These are phyloP conservation scores for Starmerella stigmatis DNA, from an alignment of 805 yeast genomes.

Conservation along the genomic window DNA sequence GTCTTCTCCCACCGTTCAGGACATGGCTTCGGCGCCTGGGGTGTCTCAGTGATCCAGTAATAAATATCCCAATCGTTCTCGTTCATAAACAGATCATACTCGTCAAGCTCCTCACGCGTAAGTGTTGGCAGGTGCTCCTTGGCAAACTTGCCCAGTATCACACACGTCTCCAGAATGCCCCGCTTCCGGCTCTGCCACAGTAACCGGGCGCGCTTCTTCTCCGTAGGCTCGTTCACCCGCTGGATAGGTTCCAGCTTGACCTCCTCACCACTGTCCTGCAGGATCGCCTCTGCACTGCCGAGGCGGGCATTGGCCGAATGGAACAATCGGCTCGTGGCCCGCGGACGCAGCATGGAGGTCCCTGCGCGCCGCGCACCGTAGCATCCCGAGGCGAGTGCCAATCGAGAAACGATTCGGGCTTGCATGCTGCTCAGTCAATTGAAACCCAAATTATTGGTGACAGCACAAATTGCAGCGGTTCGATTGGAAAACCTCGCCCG, in stretches of 20 bases:
- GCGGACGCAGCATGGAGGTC: neutral
- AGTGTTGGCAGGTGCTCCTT: constrained; percentile 54
- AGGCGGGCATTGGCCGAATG: neutral
- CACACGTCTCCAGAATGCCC: constrained; percentile 88
- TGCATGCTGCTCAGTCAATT: too few species aligned
- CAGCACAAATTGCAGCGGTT: too few species aligned
- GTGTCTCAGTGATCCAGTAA: constrained; percentile 88
- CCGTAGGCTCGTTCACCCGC: constrained; percentile 61
- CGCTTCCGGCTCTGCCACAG: constrained; percentile 87
- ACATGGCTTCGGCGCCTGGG: constrained; percentile 63
- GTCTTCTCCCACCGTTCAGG: constrained; percentile 79
- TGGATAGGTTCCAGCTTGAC: constrained; percentile 68
- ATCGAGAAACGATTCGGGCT: neutral
- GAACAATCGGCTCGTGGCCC: neutral
- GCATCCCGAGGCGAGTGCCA: too few species aligned
- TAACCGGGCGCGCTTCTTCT: constrained; percentile 73
- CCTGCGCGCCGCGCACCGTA: too few species aligned
- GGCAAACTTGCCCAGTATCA: constrained; percentile 76
- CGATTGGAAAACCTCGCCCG: too few species aligned
- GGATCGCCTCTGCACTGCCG: constrained; percentile 14
- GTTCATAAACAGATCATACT: constrained; percentile 72
- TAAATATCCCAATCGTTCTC: constrained; percentile 99
- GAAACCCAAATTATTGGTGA: too few species aligned
- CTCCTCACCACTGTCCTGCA: constrained; percentile 15
- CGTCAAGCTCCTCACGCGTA: constrained; percentile 58